Base-by-base conservation (phyloP, 1,284 basidiomycete genomes). In the Naganishia sp. region DNA sequence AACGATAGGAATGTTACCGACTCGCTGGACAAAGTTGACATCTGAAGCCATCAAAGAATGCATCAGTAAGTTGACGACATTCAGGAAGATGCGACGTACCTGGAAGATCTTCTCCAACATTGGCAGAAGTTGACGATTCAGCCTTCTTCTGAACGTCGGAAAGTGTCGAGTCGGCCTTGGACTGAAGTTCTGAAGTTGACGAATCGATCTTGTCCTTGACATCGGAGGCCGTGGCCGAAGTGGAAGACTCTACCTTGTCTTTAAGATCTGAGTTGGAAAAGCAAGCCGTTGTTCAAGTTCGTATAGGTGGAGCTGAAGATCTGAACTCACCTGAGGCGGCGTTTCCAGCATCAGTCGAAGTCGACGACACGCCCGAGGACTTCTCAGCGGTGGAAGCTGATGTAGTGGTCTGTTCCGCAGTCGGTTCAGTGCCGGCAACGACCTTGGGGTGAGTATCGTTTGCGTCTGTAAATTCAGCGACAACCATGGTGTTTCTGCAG, bases 11-110 rank as follows among this genome's bases (percentile, higher is more conserved):
- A 80, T 74, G 36, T 72, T 69, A 63, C 77, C 75, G 44, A 80
- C 71, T 33, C 77, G 74, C 31, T 71, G 69, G 55, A 80, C 75
- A 67, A 80, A 79, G 73, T 78, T 74, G 74, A 78, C 76, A 63
- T 73, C 78, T 78, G 66, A 23, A 39, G 36, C 13, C 10, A 13
- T 13, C 36, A 39, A 39, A 13, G 10, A 10, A 39, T 39, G 23
- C 6, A 53, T 53, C 25, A 53, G 50, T 11, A 39, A 13, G 10
- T 9, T 39, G 36, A 39, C 13, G 6, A 39, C 39, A 21, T 16
- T n/a, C n/a, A 13, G 23, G 15, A 21, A 33, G 23, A 16, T 10
- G 15, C n/a, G 7, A 36, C 57, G 28, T 61, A 50, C 57, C 57
- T 50, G 57, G 57, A 28, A 61, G 28, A 42, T 46, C 57, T 25